phyloP scores from a whole-genome alignment of 2,329 filamentous ascomycete genomes.

The Pestalotiopsis sp. region DNA sequence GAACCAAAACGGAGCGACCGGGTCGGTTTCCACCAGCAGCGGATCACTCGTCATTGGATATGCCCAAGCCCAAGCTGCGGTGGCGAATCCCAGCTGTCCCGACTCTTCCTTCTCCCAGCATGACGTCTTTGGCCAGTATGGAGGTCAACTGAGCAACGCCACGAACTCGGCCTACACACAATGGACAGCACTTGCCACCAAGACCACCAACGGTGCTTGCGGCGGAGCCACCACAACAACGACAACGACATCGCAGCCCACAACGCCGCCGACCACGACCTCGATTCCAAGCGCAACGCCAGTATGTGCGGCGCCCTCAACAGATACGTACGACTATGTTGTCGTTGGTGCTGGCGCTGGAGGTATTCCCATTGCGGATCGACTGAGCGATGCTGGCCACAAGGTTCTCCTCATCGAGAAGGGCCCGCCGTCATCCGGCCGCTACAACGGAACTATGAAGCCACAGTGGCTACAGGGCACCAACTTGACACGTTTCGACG shows the following conservation, averaged over 20 bases:
- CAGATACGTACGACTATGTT: conserved; percentile 59
- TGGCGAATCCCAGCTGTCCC: conserved; percentile 41
- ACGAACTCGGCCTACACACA: conserved; percentile 38
- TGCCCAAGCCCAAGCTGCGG: conserved; percentile 47
- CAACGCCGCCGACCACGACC: conserved; percentile 21
- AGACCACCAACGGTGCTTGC: conserved; percentile 34
- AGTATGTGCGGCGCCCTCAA: conserved; percentile 20
- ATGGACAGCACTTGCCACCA: conserved; percentile 46
- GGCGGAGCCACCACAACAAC: conserved; percentile 26
- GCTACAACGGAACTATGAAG: conserved; percentile 62
- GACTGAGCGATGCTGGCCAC: conserved; percentile 63
- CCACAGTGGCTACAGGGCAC: conserved; percentile 62
- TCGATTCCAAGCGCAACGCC: conserved; percentile 14
- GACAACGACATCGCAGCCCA: conserved; percentile 16
- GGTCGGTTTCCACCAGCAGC: conserved; percentile 42
- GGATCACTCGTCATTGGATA: conserved; percentile 53
- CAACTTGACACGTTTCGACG: conserved; percentile 68
- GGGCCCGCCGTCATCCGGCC: conserved; percentile 61
- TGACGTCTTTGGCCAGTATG: conserved; percentile 56
- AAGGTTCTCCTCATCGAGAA: conserved; percentile 65
- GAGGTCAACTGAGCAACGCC: conserved; percentile 32
- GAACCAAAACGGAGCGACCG: conserved; percentile 48
- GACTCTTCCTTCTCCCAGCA: conserved; percentile 51
- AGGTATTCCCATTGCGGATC: conserved; percentile 59
- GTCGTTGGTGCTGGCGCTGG: conserved; percentile 61